Base-by-base conservation (phyloP, 441 rosid genomes). In the Populus hybrid region DNA sequence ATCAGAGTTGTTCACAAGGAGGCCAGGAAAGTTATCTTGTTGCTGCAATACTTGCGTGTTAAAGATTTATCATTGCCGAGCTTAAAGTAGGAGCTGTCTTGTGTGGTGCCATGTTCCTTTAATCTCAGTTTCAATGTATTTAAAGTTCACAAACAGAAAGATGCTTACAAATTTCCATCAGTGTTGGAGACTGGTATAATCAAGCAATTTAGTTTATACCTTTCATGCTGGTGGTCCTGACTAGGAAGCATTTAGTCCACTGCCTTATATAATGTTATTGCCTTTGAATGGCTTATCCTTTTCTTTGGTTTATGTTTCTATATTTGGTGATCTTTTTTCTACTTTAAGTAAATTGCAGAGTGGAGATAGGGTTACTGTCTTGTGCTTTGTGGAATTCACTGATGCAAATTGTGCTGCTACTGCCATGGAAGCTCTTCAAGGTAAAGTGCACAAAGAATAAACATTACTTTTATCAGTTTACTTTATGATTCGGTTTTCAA, bases 341-440 rank as follows among this genome's bases (percentile, higher is more conserved):
- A 57, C 53, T 46, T 46, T 57, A 46, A 79, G 61, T 57, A 26
- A 28, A 79, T 67, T 82, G 81, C 83, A 87, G 93, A 79, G 53
- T 69, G 88, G 86, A 84, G 91, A 86, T 57, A 80, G 67, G 76
- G 89, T 90, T 23, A 61, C 76, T 79, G 90, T 90, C 24, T 74
- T 87, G 75, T 85, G 93, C 85, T 90, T 90, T 81, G 90, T 87
- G 71, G 91, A 88, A 83, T 90, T 90, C 4, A 53, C 34, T 72
- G 86, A 90, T 78, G 70, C 85, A 46, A 86, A 85, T 26, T 85
- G 84, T 79, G 91, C 89, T 71, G 40, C 72, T 63, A 85, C 88
- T 70, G 91, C 93, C 53, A 81, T 84, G 90, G 81, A 86, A 71
- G 88, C 89, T 70, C 91, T 90, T 74, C 89, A 90, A 79, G 93